A percentile compares a stretch with the other conserved stretches of the same genome.
phyloP scores from a whole-genome alignment of 2,329 filamentous ascomycete genomes.

The Pseudopyrenochaeta lycopersici region DNA sequence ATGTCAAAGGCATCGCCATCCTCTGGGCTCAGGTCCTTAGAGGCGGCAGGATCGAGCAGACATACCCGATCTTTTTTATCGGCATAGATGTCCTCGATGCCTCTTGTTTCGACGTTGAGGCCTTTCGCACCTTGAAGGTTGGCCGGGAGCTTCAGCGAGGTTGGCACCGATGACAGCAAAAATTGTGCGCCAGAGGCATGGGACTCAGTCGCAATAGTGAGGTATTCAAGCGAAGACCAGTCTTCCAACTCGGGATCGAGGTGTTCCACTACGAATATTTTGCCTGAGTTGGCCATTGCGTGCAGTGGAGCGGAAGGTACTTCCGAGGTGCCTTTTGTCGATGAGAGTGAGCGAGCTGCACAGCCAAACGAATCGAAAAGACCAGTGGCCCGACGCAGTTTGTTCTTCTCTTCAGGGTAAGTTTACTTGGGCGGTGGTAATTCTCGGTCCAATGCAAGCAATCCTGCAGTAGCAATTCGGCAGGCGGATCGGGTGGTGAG shows the following conservation, averaged over 20 bases:
- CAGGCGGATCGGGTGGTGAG: conserved; percentile 28
- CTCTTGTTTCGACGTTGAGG: conserved; percentile 76
- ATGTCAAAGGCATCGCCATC: conserved; percentile 86
- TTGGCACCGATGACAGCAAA: conserved; percentile 81
- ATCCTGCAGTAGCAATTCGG: conserved; percentile 37
- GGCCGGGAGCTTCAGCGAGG: conserved; percentile 66
- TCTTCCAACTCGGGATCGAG: conserved; percentile 91
- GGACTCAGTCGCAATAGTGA: conserved; percentile 84
- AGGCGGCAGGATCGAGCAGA: conserved; percentile 85
- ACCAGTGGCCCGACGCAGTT: conserved; percentile 3
- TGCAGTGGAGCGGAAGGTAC: conserved; percentile 21
- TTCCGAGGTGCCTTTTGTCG: conserved; percentile 21
- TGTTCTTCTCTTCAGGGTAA: conserved; percentile 7
- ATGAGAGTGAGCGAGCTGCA: conserved; percentile 30
- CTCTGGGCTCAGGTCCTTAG: conserved; percentile 80
- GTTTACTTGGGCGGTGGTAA: conserved; percentile 7
- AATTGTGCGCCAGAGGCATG: conserved; percentile 73
- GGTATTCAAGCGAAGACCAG: conserved; percentile 95
- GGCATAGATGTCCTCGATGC: conserved; percentile 84
- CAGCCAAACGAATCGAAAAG: conserved; percentile 5
- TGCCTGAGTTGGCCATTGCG: conserved; percentile 51
- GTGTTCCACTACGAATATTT: conserved; percentile 95
- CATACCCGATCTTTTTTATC: conserved; percentile 80
- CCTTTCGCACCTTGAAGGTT: conserved; percentile 68
- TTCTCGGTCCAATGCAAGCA: conserved; percentile 21